Evolutionary conservation across 108 stramenopile genomes (phyloP).

Genomic region (Cyclotella baltica): DNA sequence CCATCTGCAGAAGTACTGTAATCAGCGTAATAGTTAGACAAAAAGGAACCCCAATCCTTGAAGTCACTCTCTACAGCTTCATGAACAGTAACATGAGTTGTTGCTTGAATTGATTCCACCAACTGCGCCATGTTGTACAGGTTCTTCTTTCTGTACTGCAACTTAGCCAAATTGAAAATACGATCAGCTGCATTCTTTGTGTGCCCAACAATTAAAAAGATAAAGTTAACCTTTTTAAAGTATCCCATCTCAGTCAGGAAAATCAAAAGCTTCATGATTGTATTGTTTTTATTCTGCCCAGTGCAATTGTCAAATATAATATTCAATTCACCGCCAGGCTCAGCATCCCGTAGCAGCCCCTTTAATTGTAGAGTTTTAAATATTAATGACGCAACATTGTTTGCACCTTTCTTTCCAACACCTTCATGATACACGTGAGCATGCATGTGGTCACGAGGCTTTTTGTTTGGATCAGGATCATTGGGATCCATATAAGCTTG

Average conservation of each 20-base stretch:
- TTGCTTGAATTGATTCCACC: background rate
- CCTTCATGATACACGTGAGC: conserved; percentile 17
- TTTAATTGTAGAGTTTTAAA: conserved; percentile 2
- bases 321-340: conserved; percentile 4
- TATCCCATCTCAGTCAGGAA: conserved; percentile 4
- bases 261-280: conserved; percentile 11
- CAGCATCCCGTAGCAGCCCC: conserved; percentile 14
- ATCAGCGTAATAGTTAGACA: background rate
- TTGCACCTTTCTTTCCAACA: conserved; percentile 24
- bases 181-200: too few relatives aligned
- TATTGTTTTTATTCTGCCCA: conserved; percentile 48
- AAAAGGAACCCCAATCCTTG: background rate
- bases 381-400: conserved; percentile 32
- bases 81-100: background rate
- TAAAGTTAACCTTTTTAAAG: background rate
- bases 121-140: background rate
- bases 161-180: conserved; percentile 1
- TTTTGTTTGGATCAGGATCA: too few relatives aligned
- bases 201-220: conserved; percentile 6
- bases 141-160: background rate
- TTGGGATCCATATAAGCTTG: background rate
- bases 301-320: conserved; percentile 31
- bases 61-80: background rate
- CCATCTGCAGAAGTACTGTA: too few relatives aligned
- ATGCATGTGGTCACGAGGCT: conserved; percentile 17